Conservation (phyloP, 768 basidiomycete genomes). For the Kwoniella sp. region DNA sequence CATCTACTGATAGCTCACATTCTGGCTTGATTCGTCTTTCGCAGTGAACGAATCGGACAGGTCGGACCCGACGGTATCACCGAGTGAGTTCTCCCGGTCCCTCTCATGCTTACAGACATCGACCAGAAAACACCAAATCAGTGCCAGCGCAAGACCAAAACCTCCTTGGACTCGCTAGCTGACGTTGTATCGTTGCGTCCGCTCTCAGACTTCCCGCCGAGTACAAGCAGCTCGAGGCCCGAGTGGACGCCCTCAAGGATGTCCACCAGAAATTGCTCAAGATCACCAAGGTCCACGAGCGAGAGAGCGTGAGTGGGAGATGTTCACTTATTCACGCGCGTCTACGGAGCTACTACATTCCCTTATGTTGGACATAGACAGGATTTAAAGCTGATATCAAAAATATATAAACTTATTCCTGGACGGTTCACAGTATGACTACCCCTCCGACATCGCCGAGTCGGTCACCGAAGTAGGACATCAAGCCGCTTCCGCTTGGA, state of each 20-base stretch:
- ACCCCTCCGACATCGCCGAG: constrained; percentile 71
- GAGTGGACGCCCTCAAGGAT: constrained; percentile 84
- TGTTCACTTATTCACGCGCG: no score
- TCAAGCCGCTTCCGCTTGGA: constrained; percentile 51
- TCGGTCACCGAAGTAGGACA: constrained; percentile 48
- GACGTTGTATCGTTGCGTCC: background rate
- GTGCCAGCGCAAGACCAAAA: no score
- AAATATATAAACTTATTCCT: background rate
- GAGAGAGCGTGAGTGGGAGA: constrained; percentile 62
- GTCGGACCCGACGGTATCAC: constrained; percentile 90
- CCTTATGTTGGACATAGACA: background rate
- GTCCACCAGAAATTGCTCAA: constrained; percentile 78
- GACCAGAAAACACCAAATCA: no score
- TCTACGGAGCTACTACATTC: background rate
- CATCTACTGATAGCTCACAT: background rate
- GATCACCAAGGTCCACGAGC: constrained; percentile 84
- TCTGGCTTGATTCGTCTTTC: background rate
- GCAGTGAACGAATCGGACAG: constrained; percentile 78
- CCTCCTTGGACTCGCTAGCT: background rate
- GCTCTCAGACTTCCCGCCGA: constrained; percentile 62
- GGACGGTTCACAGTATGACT: constrained; percentile 60
- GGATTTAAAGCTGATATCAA: constrained; percentile 4
- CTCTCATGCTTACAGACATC: no score
- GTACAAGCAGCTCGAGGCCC: constrained; percentile 92
- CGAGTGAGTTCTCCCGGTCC: constrained; percentile 63